Conservation (phyloP, 306 rosid species). For the Quercus parvula region DNA sequence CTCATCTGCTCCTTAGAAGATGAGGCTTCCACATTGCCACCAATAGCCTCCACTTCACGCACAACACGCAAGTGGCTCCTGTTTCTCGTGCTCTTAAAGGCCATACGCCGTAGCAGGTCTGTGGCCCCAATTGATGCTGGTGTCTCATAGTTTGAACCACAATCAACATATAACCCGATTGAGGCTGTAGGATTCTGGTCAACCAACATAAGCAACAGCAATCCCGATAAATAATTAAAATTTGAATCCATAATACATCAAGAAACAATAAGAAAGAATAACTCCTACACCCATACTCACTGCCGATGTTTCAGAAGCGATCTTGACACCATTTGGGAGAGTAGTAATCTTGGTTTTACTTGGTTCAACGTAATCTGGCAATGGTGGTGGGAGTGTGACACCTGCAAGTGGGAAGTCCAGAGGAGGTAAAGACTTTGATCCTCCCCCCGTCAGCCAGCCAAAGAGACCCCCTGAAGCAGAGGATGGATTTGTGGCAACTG, state of each 20-base stretch:
- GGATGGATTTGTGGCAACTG: constrained; percentile 40
- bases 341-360: constrained; percentile 62
- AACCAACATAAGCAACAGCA: constrained; percentile 20
- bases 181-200: constrained; percentile 76
- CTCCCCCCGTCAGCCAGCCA: constrained; percentile 71
- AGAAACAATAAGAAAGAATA: neutral
- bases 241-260: neutral
- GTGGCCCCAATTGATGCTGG: constrained; percentile 70
- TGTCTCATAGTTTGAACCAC: constrained; percentile 82
- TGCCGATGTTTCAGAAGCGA: constrained; percentile 71
- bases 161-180: constrained; percentile 71
- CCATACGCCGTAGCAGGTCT: constrained; percentile 86
- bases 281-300: constrained; percentile 30
- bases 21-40: constrained; percentile 83
- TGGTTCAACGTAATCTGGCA: constrained; percentile 78
- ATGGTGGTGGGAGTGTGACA: constrained; percentile 58
- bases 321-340: constrained; percentile 76
- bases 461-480: constrained; percentile 65
- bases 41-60: constrained; percentile 91
- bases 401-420: constrained; percentile 68
- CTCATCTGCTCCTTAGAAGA: constrained; percentile 95
- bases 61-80: constrained; percentile 82
- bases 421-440: constrained; percentile 53
- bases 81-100: constrained; percentile 81
- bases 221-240: neutral